Conservation (phyloP, 1,284 basidiomycete species). For the Cryptococcus sp. region DNA sequence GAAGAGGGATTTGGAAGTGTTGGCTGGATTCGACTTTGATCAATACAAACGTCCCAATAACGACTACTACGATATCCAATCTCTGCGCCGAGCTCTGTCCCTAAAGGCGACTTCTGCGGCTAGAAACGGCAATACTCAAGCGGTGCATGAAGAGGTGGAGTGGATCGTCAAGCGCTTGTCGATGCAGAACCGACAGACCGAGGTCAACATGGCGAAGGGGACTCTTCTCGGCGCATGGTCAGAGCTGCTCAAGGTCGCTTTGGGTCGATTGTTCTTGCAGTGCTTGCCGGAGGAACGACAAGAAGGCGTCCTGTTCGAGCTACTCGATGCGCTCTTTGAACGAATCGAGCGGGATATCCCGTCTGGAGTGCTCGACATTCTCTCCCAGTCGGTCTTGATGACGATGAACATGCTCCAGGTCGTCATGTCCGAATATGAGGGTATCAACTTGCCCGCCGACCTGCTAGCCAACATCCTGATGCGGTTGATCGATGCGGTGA, state of each 20-base stretch:
- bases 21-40: slow-evolving; percentile 65
- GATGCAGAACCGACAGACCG: slow-evolving; percentile 77
- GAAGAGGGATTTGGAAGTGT: slow-evolving; percentile 54
- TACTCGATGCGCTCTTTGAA: slow-evolving; percentile 64
- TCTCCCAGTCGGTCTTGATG: slow-evolving; percentile 75
- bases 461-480: slow-evolving; percentile 70
- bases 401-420: slow-evolving; percentile 77
- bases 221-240: slow-evolving; percentile 76
- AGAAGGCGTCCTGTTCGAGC: slow-evolving; percentile 80
- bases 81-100: slow-evolving; percentile 62
- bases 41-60: slow-evolving; percentile 66
- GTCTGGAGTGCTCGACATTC: slow-evolving; percentile 66
- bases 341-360: slow-evolving; percentile 55
- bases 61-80: slow-evolving; percentile 68
- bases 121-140: slow-evolving; percentile 62
- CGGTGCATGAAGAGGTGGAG: slow-evolving; percentile 61
- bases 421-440: slow-evolving; percentile 55
- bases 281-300: slow-evolving; percentile 70
- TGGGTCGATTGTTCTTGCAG: slow-evolving; percentile 71
- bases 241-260: slow-evolving; percentile 68
- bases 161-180: slow-evolving; percentile 77
- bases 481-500: slow-evolving; percentile 67
- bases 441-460: slow-evolving; percentile 69
- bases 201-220: slow-evolving; percentile 65
- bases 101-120: slow-evolving; percentile 59